Evolutionary conservation across 2,329 filamentous ascomycete species (phyloP), one percentile per base, ranked within the genome.

Genomic region (Fusarium longipes): DNA sequence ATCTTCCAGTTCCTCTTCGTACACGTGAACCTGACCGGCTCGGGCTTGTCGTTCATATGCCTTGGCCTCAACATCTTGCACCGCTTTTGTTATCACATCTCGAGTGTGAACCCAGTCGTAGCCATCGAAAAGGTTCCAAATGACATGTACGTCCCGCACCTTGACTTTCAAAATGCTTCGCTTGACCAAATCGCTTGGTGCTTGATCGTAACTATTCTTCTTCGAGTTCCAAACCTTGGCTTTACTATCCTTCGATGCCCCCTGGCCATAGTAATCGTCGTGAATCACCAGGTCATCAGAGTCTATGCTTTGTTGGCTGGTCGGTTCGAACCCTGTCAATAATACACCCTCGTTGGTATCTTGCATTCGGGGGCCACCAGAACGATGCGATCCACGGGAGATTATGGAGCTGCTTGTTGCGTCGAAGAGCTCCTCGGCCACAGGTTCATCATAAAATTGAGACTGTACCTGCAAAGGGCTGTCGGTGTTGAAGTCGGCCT

Each of bases 91-190:
- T 57, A 99, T 97, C 6, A 91, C 88, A 65, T 96, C 91, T 40
- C 95, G 87, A 1, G 96, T 99, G 40, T 88, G 86, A 70, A 90
- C 87, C 96, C 96, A 99, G 78, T 99, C 96, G 76, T 97, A 99
- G 2, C 96, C 96, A 81, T 99, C 96, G 77, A 96, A 97, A 2
- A 99, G 82, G 74, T 99, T 97, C 96, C 96, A 99, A 61, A 98
- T 97, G 50, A 97, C 82, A 75, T 98, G 93, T 8, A 97, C 90
- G 74, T 97, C 93, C 25, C 92, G 89, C 17, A 98, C 86, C 7
- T 89, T 88, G 4, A 97, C 83, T 66, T 89, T 89, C 15, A 99
- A 80, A 8, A 95, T 93, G 64, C 90, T 92, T 52, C 83, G 84
- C 36, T 84, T 83, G 10, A 89, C 82, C 63, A 90, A 88, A 11